Conservation (phyloP, 306 rosid genomes). For the Acacia crassicarpa region DNA sequence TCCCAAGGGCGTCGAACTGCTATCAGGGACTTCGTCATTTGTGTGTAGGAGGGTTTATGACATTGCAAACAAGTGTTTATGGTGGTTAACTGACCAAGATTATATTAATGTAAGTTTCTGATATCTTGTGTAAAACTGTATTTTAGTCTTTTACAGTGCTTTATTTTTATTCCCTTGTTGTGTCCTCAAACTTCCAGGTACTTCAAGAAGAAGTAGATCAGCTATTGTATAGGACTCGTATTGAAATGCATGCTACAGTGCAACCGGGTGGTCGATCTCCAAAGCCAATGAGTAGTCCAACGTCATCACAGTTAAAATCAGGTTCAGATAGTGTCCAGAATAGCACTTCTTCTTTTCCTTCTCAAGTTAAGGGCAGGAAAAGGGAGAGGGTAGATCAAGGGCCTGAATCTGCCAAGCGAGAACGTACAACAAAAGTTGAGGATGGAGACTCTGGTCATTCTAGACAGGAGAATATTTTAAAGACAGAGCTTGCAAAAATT, state of each 20-base stretch:
- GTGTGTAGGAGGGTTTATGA: constrained; percentile 89
- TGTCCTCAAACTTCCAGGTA: constrained; percentile 44
- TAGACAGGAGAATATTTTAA: constrained; percentile 58
- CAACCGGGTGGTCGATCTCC: constrained; percentile 90
- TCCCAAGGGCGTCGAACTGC: constrained; percentile 71
- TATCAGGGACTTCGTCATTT: constrained; percentile 75
- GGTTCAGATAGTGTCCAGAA: constrained; percentile 74
- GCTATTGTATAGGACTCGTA: constrained; percentile 57
- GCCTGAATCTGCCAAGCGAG: constrained; percentile 60
- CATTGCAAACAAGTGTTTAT: constrained; percentile 72
- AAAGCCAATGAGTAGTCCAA: constrained; percentile 72
- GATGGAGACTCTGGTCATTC: constrained; percentile 65
- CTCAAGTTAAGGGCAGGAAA: constrained; percentile 70
- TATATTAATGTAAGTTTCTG: constrained; percentile 69
- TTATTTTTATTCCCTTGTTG: neutral
- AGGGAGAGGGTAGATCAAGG: constrained; percentile 81
- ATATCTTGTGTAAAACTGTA: neutral
- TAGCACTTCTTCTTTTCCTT: constrained; percentile 60
- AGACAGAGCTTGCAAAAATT: constrained; percentile 68
- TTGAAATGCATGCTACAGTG: constrained; percentile 78
- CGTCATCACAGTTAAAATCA: constrained; percentile 73
- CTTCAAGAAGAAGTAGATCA: constrained; percentile 85
- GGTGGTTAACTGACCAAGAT: constrained; percentile 86
- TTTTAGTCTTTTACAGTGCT: neutral
- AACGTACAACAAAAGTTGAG: constrained; percentile 55